Conservation (phyloP, 495 filamentous ascomycete genomes). For the Trichoderma virens region DNA sequence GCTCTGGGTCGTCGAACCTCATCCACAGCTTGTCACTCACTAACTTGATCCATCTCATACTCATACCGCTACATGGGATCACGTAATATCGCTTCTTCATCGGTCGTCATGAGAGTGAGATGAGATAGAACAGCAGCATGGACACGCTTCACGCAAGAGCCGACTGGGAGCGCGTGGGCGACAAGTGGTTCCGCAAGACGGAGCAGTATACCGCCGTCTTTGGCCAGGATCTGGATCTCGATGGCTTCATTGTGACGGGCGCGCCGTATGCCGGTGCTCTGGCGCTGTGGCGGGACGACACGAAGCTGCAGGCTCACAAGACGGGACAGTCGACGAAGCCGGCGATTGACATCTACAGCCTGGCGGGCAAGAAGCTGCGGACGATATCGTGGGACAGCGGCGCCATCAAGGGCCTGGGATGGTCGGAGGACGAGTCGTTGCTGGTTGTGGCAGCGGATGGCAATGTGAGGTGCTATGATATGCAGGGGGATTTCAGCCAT, state of each 20-base stretch:
- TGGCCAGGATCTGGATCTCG: conserved; percentile 84
- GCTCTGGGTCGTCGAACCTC: neutral
- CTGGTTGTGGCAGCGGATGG: conserved; percentile 85
- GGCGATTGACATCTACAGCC: conserved; percentile 91
- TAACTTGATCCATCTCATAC: neutral
- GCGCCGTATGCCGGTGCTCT: conserved; percentile 93
- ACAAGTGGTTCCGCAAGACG: conserved; percentile 88
- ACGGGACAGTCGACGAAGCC: conserved; percentile 66
- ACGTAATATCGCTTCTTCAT: neutral
- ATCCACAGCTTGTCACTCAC: neutral
- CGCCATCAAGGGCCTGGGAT: conserved; percentile 79
- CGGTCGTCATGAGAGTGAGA: conserved; percentile 12
- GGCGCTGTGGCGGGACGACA: conserved; percentile 83
- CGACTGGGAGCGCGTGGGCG: conserved; percentile 87
- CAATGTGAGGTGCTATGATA: conserved; percentile 82
- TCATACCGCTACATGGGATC: too few species aligned
- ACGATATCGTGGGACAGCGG: conserved; percentile 80
- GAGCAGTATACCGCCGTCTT: conserved; percentile 89
- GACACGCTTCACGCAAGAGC: conserved; percentile 61
- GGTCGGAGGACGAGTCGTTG: conserved; percentile 95
- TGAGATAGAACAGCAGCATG: conserved; percentile 30
- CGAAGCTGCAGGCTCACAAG: conserved; percentile 68
- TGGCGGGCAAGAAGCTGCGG: conserved; percentile 72
- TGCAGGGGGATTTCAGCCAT: conserved; percentile 89
- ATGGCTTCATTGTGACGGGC: conserved; percentile 86